phyloP scores from a whole-genome alignment of 352 stramenopile genomes.

The Thalassiosira ordinaria region DNA sequence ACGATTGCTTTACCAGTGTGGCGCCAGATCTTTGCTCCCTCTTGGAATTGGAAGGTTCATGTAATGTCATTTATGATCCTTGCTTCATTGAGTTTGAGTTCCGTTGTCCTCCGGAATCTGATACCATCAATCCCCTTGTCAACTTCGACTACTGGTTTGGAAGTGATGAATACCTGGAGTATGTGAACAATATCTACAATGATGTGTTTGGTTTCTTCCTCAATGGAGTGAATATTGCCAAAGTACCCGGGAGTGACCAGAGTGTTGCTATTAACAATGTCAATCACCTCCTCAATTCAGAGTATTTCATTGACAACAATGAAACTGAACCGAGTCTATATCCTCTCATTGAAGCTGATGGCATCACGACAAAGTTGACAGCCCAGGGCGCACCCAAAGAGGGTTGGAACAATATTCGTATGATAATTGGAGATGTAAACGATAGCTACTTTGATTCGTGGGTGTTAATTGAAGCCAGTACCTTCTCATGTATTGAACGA shows the following conservation, averaged over 20 bases:
- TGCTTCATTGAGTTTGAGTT: constrained; percentile 35
- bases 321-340: not conserved
- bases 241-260: constrained; percentile 4
- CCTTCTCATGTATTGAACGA: constrained; percentile 18
- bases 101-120: constrained; percentile 1
- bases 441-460: constrained; percentile 30
- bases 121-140: constrained; percentile 12
- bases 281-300: constrained; percentile 17
- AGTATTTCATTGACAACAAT: constrained; percentile 29
- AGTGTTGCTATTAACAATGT: constrained; percentile 27
- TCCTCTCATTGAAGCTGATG: constrained; percentile 36
- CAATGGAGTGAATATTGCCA: constrained; percentile 39
- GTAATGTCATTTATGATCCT: constrained; percentile 3
- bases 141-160: constrained; percentile 35
- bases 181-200: constrained; percentile 10
- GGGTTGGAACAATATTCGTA: constrained; percentile 38
- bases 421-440: constrained; percentile 26
- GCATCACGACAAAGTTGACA: constrained; percentile 39
- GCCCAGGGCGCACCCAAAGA: not conserved
- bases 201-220: constrained; percentile 40
- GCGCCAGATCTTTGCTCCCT: no score
- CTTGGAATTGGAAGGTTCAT: not conserved
- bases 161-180: constrained; percentile 30
- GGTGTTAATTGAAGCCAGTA: constrained; percentile 25
- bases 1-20: no score